phyloP scores from a whole-genome alignment of 2,329 filamentous ascomycete genomes.

The Trichoderma asperellum region DNA sequence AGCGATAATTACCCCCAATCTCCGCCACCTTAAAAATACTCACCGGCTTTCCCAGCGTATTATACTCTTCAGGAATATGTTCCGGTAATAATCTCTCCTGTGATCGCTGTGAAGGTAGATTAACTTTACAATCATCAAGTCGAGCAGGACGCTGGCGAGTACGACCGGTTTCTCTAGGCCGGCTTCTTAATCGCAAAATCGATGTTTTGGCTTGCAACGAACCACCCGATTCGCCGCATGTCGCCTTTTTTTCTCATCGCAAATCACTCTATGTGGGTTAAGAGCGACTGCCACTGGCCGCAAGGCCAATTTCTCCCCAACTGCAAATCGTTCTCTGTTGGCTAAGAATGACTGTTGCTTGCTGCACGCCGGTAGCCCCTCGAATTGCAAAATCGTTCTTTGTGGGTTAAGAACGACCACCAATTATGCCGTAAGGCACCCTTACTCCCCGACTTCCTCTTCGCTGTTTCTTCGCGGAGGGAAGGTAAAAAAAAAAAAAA shows the following conservation, averaged over 20 bases:
- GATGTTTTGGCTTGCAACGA: no score
- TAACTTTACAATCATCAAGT: conserved; percentile 6
- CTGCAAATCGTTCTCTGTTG: no score
- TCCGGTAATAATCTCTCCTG: conserved; percentile 1
- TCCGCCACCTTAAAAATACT: conserved; percentile 6
- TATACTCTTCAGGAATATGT: conserved; percentile 14
- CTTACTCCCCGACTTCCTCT: neutral
- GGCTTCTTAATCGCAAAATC: no score
- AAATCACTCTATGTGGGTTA: no score
- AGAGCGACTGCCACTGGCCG: no score
- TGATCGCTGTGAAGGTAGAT: conserved; percentile 11
- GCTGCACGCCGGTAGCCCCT: no score
- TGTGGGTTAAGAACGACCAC: neutral
- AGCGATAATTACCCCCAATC: neutral
- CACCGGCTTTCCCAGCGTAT: conserved; percentile 2
- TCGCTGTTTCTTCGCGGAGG: no score
- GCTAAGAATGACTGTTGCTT: no score
- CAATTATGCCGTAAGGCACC: neutral
- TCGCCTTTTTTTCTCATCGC: no score
- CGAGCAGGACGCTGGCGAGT: conserved; percentile 16
- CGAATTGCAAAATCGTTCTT: neutral
- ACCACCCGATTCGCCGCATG: no score
- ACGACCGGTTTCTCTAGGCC: neutral
- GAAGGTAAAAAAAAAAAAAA: no score
- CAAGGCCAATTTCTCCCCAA: no score